Base-by-base conservation (phyloP, 805 yeast species). In the Metschnikowia peoriensis region DNA sequence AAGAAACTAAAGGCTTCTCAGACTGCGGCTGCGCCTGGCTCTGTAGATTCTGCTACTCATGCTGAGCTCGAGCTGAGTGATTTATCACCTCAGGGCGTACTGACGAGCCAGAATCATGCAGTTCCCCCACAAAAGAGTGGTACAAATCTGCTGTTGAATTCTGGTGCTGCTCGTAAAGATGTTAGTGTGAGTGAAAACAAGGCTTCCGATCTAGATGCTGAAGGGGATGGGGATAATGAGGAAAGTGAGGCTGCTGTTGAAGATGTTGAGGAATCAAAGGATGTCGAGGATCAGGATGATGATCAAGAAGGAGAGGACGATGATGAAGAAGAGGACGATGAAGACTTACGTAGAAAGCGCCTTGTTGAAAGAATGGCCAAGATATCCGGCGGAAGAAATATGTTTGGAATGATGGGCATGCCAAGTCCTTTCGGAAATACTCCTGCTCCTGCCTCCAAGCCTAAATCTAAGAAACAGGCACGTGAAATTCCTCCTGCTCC, bases 341-440 rank as follows among this genome's bases (percentile, higher is more conserved):
- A 88, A 64, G 94, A 88, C 56, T 76, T 85, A 6, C 81, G 86
- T 51, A 81, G 94, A 61, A 80, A 86, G 45, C 89, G 86, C 7
- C 75, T 93, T 49, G 85, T 96, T 17, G 97, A 88, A 57, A 81
- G 97, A 55, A 93, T 93, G 97, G 98, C 99, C n/a, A 89, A 86
- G 61, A 79, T 93, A 16, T 88, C 97, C 0, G 96, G 97, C 17
- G 91, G 91, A 5, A 79, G 87, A 71, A 86, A 88, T 52, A 81
- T 88, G 84, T 79, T 84, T 69, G 92, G 91, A 42, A 82, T 82
- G 86, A 78, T 81, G 83, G 85, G 85, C 1, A 72, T 73, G 75
- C 61, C 79, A 55, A 64, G 74, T 16, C 73, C 72, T 7, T 75
- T 67, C 53, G 77, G 78, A 3, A 60, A 41, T 10, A 40, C 52